phyloP scores from a whole-genome alignment of 1,284 basidiomycete species.

The Pseudozyma hubeiensis region DNA sequence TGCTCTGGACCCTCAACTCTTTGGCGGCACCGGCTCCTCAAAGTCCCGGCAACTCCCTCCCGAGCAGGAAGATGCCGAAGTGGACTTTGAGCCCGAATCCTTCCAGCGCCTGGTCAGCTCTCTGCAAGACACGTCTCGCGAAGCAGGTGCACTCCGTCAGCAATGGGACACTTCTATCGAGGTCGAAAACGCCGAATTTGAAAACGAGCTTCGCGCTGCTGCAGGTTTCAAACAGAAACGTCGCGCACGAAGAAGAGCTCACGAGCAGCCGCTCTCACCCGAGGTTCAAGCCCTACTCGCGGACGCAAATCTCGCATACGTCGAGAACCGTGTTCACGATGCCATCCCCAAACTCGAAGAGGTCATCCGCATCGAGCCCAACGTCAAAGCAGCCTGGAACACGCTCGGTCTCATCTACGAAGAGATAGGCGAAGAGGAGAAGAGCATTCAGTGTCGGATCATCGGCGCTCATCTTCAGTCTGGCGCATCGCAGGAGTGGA shows the following conservation, averaged over 20 bases:
- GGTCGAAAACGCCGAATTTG: constrained; percentile 59
- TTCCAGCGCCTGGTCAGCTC: constrained; percentile 53
- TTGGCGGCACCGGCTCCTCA: not conserved
- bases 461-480: constrained; percentile 89
- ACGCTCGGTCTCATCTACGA: constrained; percentile 84
- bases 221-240: constrained; percentile 54
- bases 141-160: constrained; percentile 35
- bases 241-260: constrained; percentile 21
- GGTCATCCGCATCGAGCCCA: constrained; percentile 91
- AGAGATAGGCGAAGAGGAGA: constrained; percentile 77
- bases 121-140: constrained; percentile 49
- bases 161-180: constrained; percentile 61
- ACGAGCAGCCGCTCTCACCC: constrained; percentile 74
- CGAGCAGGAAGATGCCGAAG: constrained; percentile 21
- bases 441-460: constrained; percentile 84
- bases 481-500: constrained; percentile 85
- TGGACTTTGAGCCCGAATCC: constrained; percentile 51
- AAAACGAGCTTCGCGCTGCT: constrained; percentile 59
- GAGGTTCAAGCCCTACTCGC: constrained; percentile 85
- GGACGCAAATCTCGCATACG: constrained; percentile 87
- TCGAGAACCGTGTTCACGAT: constrained; percentile 77
- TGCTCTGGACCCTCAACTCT: constrained; percentile 19
- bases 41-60: not conserved
- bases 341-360: constrained; percentile 86
- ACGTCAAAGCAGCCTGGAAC: constrained; percentile 84